A percentile compares a stretch with the other conserved stretches of the same genome.
Conservation (phyloP, 805 yeast genomes). For the Barnettozyma sucrosica region DNA sequence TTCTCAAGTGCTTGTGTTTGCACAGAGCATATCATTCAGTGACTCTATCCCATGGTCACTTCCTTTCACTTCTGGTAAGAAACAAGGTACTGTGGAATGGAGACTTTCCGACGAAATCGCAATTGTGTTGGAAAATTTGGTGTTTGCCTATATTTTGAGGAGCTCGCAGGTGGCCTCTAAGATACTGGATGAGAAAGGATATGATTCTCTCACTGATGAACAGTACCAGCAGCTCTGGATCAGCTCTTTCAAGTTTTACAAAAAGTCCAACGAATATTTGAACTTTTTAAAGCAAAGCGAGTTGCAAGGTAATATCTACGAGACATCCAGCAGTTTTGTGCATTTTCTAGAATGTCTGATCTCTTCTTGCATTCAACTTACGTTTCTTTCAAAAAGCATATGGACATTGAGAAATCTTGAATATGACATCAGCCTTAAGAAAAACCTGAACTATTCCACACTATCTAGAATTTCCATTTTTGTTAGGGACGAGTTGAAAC, state of each 20-base stretch:
- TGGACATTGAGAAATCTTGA: constrained; percentile 22
- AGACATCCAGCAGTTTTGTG: constrained; percentile 10
- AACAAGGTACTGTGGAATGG: constrained; percentile 10
- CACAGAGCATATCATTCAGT: not conserved
- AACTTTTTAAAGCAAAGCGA: constrained; percentile 10
- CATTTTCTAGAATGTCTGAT: constrained; percentile 11
- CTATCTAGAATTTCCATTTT: constrained; percentile 41
- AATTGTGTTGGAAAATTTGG: constrained; percentile 11
- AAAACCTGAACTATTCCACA: constrained; percentile 30
- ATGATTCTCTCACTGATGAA: not conserved
- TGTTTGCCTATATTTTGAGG: constrained; percentile 10
- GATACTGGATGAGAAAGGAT: not conserved
- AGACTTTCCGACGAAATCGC: constrained; percentile 17
- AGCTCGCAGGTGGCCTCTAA: constrained; percentile 11
- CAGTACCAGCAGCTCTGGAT: constrained; percentile 14
- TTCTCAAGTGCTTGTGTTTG: not conserved
- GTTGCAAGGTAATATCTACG: constrained; percentile 1
- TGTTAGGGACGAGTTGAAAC: constrained; percentile 32
- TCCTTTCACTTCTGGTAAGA: constrained; percentile 1
- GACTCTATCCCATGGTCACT: constrained; percentile 16
- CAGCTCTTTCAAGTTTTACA: constrained; percentile 16
- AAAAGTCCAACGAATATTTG: constrained; percentile 15
- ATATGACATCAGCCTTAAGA: constrained; percentile 20
- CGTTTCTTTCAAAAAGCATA: constrained; percentile 26
- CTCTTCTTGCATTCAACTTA: constrained; percentile 25